Percentiles rank a stretch among this genome's conserved stretches.
Conservation (phyloP, 306 rosid genomes). For the Prunus armeniaca region DNA sequence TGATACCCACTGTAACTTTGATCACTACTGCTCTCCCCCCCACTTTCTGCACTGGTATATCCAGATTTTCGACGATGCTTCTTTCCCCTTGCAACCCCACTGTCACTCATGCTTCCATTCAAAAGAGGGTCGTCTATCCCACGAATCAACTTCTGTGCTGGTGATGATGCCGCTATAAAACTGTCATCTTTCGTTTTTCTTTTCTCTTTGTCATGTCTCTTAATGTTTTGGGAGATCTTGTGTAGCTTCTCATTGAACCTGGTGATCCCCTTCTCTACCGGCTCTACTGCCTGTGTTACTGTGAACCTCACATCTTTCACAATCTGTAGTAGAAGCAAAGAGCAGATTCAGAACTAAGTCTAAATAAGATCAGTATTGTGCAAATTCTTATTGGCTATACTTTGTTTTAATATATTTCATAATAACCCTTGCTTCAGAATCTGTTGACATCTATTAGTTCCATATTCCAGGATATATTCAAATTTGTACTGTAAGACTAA, state of each 20-base stretch:
- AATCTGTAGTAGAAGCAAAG: slow-evolving; percentile 50
- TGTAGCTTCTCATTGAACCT: slow-evolving; percentile 77
- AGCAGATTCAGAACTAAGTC: slow-evolving; percentile 2
- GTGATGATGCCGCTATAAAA: slow-evolving; percentile 49
- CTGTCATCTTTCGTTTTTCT: slow-evolving; percentile 86
- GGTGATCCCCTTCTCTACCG: slow-evolving; percentile 90
- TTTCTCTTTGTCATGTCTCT: slow-evolving; percentile 78
- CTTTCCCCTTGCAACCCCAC: slow-evolving; percentile 65
- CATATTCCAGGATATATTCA: slow-evolving; percentile 22
- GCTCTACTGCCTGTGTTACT: slow-evolving; percentile 93
- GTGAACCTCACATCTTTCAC: slow-evolving; percentile 91
- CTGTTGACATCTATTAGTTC: slow-evolving; percentile 10
- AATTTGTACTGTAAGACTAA: slow-evolving; percentile 1
- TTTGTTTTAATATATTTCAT: neutral
- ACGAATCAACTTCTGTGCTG: slow-evolving; percentile 69
- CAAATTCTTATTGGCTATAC: neutral
- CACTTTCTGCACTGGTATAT: slow-evolving; percentile 81
- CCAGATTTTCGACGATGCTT: slow-evolving; percentile 82
- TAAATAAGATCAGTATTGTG: neutral
- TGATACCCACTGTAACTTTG: slow-evolving; percentile 71
- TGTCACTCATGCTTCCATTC: slow-evolving; percentile 81
- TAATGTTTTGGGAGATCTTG: slow-evolving; percentile 79
- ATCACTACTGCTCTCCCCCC: slow-evolving; percentile 96
- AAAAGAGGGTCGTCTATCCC: slow-evolving; percentile 95
- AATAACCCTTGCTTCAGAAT: neutral